Percentiles rank a stretch among this genome's conserved stretches.
These are phyloP conservation scores for Aspergillus terreus DNA, from an alignment of 2,329 filamentous ascomycete genomes.

Conservation along the genomic window DNA sequence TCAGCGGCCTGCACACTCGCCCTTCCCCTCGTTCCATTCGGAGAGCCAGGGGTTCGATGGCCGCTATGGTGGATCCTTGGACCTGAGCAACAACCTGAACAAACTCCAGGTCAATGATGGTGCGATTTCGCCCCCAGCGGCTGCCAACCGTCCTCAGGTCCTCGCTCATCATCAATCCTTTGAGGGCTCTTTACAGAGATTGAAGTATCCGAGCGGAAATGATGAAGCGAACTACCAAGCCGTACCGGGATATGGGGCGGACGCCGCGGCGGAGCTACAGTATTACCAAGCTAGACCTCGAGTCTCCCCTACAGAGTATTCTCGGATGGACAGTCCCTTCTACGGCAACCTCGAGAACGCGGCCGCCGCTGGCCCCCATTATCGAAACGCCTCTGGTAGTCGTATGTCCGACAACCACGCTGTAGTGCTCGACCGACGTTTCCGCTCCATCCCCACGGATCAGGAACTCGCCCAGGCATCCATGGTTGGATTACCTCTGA, in stretches of 20 bases:
- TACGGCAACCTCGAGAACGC: slow-evolving; percentile 46
- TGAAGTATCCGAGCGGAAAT: slow-evolving; percentile 35
- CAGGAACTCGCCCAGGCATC: slow-evolving; percentile 30
- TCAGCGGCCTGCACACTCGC: slow-evolving; percentile 33
- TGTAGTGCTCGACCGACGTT: slow-evolving; percentile 46
- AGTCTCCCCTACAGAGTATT: slow-evolving; percentile 45
- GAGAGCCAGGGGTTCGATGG: slow-evolving; percentile 33
- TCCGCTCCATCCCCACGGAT: slow-evolving; percentile 46
- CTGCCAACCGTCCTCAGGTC: slow-evolving; percentile 26
- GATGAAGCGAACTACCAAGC: slow-evolving; percentile 30
- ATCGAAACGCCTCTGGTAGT: slow-evolving; percentile 43
- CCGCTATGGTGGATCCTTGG: slow-evolving; percentile 27
- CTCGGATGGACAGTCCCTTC: slow-evolving; percentile 43
- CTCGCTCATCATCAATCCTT: slow-evolving; percentile 33
- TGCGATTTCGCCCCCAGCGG: slow-evolving; percentile 30
- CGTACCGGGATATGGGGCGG: slow-evolving; percentile 21
- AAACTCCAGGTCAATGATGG: slow-evolving; percentile 35
- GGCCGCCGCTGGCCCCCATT: slow-evolving; percentile 31
- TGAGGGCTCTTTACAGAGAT: slow-evolving; percentile 45
- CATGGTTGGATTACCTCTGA: slow-evolving; percentile 28
- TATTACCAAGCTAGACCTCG: slow-evolving; percentile 38
- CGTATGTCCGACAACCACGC: slow-evolving; percentile 43
- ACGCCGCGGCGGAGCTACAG: slow-evolving; percentile 28
- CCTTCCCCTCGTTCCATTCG: slow-evolving; percentile 38
- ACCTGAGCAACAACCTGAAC: slow-evolving; percentile 27